Evolutionary conservation across 1,284 basidiomycete species (phyloP).

Genomic region (Sanghuangporus weigelae): DNA sequence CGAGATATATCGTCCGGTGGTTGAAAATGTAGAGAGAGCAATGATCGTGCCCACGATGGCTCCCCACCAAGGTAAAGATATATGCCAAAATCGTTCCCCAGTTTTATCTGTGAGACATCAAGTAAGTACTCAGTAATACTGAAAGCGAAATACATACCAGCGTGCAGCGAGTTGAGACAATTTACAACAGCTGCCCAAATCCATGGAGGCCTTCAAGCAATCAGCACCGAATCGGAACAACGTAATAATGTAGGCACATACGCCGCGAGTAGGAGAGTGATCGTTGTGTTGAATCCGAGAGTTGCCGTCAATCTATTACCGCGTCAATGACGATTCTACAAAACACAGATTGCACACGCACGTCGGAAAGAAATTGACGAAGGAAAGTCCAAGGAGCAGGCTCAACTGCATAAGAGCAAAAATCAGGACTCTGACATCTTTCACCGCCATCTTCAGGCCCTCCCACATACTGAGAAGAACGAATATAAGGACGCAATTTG

Average conservation of each 20-base stretch:
- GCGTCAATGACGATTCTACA: conserved; percentile 5
- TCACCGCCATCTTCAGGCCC: conserved; percentile 54
- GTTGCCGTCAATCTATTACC: conserved; percentile 29
- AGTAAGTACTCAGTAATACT: neutral
- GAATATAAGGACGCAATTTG: neutral
- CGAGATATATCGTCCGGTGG: conserved; percentile 24
- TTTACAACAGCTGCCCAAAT: conserved; percentile 24
- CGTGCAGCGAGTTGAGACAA: conserved; percentile 34
- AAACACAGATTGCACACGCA: conserved; percentile 26
- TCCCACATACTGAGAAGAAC: conserved; percentile 35
- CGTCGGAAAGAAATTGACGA: conserved; percentile 74
- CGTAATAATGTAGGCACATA: conserved; percentile 21
- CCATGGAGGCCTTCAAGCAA: conserved; percentile 24
- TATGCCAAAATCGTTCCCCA: conserved; percentile 29
- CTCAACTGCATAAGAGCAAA: conserved; percentile 51
- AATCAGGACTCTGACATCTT: conserved; percentile 55
- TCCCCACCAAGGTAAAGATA: conserved; percentile 22
- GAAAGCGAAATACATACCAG: conserved; percentile 22
- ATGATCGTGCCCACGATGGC: conserved; percentile 25
- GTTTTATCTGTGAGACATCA: conserved; percentile 15
- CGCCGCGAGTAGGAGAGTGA: conserved; percentile 33
- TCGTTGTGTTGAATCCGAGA: conserved; percentile 31
- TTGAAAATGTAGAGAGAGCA: conserved; percentile 21
- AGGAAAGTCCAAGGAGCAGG: conserved; percentile 58
- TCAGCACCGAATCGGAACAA: neutral